A percentile compares a stretch with the other conserved stretches of the same genome.
phyloP scores from a whole-genome alignment of 2,329 filamentous ascomycete genomes.

The Chaetomiaceae sp. region DNA sequence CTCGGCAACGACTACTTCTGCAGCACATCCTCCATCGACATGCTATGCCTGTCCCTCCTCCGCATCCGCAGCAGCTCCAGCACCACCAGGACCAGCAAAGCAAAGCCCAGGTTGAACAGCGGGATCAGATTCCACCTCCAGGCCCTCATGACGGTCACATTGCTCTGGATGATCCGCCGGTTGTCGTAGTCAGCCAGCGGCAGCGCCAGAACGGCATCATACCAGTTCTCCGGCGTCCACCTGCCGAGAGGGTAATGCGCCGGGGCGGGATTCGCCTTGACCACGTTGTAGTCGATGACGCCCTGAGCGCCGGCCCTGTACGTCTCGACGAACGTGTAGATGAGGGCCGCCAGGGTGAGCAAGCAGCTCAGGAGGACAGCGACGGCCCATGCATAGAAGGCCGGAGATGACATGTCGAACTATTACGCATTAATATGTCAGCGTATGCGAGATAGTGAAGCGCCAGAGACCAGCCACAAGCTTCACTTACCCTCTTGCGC shows the following conservation, averaged over 20 bases:
- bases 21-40: constrained; percentile 4
- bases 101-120: constrained; percentile 21
- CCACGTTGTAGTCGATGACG: constrained; percentile 28
- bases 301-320: constrained; percentile 26
- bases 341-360: constrained; percentile 32
- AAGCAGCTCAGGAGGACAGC: constrained; percentile 31
- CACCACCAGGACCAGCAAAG: constrained; percentile 8
- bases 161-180: constrained; percentile 23
- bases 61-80: constrained; percentile 11
- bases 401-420: constrained; percentile 17
- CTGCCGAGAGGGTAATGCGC: constrained; percentile 25
- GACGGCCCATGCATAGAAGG: constrained; percentile 33
- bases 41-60: background rate
- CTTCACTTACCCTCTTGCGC: constrained; percentile 9
- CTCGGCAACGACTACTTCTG: background rate
- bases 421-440: constrained; percentile 5
- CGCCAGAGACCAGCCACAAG: background rate
- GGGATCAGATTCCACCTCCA: constrained; percentile 35
- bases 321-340: constrained; percentile 32
- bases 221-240: constrained; percentile 39
- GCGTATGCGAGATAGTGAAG: background rate
- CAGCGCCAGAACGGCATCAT: constrained; percentile 30
- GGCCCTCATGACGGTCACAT: constrained; percentile 29
- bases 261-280: constrained; percentile 13
- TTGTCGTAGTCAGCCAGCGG: constrained; percentile 23